Evolutionary conservation across 148 eudicot species (phyloP).

Genomic region (Camellia sinensis): DNA sequence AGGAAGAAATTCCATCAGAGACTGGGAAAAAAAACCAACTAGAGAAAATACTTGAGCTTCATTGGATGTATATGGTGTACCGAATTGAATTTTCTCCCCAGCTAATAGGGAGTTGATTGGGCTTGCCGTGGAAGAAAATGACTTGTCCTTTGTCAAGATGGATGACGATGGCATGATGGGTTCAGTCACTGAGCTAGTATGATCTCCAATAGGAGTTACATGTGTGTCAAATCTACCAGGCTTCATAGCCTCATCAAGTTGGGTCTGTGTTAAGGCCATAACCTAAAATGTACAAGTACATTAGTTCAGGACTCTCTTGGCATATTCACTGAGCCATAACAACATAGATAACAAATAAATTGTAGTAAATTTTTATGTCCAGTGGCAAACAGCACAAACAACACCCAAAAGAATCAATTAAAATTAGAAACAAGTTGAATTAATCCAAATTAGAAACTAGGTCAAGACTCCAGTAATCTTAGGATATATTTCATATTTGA

Average conservation of each 20-base stretch:
- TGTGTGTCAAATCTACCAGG: constrained; percentile 59
- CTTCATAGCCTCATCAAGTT: constrained; percentile 88
- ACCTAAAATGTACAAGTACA: constrained; percentile 44
- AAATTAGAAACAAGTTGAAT: neutral
- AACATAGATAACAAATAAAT: neutral
- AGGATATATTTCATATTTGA: no score
- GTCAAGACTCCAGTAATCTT: neutral
- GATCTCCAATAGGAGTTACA: constrained; percentile 42
- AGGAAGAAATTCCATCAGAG: constrained; percentile 2
- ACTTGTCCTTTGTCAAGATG: constrained; percentile 47
- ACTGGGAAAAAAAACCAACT: neutral
- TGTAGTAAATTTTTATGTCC: neutral
- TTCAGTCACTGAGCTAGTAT: constrained; percentile 39
- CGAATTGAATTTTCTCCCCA: constrained; percentile 97
- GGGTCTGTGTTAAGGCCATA: constrained; percentile 83
- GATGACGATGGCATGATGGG: constrained; percentile 54
- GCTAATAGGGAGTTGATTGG: constrained; percentile 91
- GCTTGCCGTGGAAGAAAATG: constrained; percentile 60
- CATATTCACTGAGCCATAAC: constrained; percentile 2
- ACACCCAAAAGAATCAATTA: neutral
- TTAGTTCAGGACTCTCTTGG: constrained; percentile 13
- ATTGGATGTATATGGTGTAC: constrained; percentile 36
- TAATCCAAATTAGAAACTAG: neutral
- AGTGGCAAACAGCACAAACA: constrained; percentile 3
- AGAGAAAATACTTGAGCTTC: neutral